These are phyloP conservation scores for Picochlorum sp. DNA, from an alignment of 139 green algal species.

Conservation along the genomic window DNA sequence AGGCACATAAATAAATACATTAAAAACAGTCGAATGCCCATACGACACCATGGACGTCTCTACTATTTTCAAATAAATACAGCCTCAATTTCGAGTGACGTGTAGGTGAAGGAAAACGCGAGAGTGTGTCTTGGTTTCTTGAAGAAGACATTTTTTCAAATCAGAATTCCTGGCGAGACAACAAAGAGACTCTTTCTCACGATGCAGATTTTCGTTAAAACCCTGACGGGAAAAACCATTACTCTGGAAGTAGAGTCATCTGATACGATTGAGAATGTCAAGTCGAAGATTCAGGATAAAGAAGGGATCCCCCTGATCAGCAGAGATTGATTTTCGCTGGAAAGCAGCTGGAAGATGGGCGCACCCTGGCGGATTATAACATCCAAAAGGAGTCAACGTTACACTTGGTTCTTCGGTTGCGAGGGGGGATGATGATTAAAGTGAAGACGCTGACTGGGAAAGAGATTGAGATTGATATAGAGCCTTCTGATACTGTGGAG, in stretches of 20 bases:
- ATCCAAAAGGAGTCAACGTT: constrained; percentile 96
- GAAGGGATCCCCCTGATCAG: constrained; percentile 90
- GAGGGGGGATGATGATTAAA: constrained; percentile 78
- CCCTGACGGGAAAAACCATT: constrained; percentile 71
- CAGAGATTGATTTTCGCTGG: constrained; percentile 94
- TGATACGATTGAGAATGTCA: constrained; percentile 54
- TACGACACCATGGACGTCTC: no score
- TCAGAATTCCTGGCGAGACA: no score
- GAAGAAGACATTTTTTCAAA: no score
- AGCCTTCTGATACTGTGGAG: constrained; percentile 93
- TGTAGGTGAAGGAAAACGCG: no score
- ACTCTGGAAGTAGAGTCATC: constrained; percentile 76
- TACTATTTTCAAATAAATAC: no score
- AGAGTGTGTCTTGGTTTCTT: not conserved
- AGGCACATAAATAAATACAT: no score
- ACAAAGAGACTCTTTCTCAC: not conserved
- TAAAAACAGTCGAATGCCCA: no score
- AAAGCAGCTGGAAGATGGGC: constrained; percentile 94
- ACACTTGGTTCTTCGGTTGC: constrained; percentile 85
- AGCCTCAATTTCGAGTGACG: no score
- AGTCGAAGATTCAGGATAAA: constrained; percentile 68
- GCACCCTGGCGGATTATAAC: constrained; percentile 92
- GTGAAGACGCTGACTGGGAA: constrained; percentile 99
- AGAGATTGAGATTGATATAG: constrained; percentile 99
- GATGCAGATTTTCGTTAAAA: constrained; percentile 78